Conservation (phyloP, 2,329 filamentous ascomycete species). For the Ceratocystis eucalypticola region DNA sequence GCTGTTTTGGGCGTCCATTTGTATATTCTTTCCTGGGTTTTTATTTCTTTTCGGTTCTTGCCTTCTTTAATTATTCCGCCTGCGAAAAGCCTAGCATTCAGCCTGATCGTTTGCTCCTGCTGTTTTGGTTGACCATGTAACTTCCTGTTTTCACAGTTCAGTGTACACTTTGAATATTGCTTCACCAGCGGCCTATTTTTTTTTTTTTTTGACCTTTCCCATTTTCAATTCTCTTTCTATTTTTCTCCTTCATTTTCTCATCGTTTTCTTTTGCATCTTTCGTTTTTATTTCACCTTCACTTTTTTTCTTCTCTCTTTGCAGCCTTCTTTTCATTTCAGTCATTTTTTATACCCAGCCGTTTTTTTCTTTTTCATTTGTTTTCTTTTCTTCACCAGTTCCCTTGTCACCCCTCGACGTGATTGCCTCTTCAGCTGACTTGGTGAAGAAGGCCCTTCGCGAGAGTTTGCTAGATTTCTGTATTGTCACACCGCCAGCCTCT, state of each 20-base stretch:
- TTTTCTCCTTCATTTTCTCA: neutral
- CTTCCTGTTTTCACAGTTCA: neutral
- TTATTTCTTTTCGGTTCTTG: neutral
- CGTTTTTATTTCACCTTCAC: neutral
- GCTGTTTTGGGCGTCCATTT: neutral
- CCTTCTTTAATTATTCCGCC: neutral
- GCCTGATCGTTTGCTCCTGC: conserved; percentile 6
- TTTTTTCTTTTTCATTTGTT: conserved; percentile 1
- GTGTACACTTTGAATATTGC: conserved; percentile 1
- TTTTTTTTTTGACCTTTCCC: neutral
- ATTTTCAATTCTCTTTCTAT: neutral
- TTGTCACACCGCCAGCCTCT: neutral
- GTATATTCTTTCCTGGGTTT: neutral
- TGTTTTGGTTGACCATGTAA: conserved; percentile 7
- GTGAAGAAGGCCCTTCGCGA: neutral
- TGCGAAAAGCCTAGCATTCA: neutral
- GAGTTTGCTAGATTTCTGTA: neutral
- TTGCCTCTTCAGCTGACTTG: neutral
- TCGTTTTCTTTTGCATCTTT: conserved; percentile 5
- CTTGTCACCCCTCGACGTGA: conserved; percentile 43
- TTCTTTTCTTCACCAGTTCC: neutral
- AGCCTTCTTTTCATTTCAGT: conserved; percentile 6
- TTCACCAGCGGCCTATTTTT: neutral
- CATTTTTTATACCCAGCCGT: conserved; percentile 2
- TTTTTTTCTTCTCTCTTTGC: neutral